Evolutionary conservation across 75 land plant genomes (phyloP), one percentile per base, ranked within the genome.

Genomic region (Selaginella tamariscina): DNA sequence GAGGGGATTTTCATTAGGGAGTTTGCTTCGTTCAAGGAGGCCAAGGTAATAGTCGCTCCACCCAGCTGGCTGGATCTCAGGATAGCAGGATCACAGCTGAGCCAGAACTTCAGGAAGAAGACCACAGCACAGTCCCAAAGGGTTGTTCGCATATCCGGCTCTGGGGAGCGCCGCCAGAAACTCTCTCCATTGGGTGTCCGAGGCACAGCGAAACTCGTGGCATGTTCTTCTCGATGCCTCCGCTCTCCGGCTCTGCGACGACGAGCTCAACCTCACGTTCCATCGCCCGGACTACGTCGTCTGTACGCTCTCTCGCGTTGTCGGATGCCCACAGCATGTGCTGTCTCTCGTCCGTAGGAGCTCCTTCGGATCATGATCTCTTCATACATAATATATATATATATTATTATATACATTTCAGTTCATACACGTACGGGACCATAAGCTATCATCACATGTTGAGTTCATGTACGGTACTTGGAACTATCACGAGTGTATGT

Each of bases 271-370:
- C 20, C 75, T 79, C 0, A 77, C 84, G 20, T 70, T 82, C 1
- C 84, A 82, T 62, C 68, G 75, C 68, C 84, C 84, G 33, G 84
- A 82, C 44, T 78, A 78, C 70, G 84, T 82, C 67, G 28, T 82
- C 29, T 78, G 81, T 27, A 73, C 75, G 0, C 75, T 82, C 11
- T 67, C 72, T 44, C 65, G 73, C 55, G 67, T 70, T 0, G 66
- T 75, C 29, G 68, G 70, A 23, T 78, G 84, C 71, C n/a, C n/a
- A n/a, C n/a, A n/a, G n/a, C n/a, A n/a, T n/a, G n/a, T n/a, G n/a
- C n/a, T n/a, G n/a, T 64, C 78, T 23, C 29, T 82, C 57, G 81
- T 78, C 11, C 75, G 81, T 65, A 82, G 56, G 44, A 75, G 70
- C 15, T 75, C 81, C 0, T 82, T 82, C 65, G 84, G 78, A 29